Base-by-base conservation (phyloP, 2,329 filamentous ascomycete species). In the Chaetomium sp. region DNA sequence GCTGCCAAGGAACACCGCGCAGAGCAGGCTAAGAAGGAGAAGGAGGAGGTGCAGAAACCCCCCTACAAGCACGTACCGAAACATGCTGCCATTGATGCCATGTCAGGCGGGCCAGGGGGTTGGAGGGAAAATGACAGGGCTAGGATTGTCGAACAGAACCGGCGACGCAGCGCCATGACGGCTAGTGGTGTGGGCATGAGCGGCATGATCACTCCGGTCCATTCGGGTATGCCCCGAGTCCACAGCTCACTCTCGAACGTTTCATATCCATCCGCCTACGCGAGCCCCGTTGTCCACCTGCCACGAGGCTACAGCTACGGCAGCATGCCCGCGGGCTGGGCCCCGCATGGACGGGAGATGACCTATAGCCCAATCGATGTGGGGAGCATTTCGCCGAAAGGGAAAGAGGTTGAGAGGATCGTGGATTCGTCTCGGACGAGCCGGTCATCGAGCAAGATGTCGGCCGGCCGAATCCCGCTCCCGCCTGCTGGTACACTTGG, bases 21-120 rank as follows among this genome's bases (percentile, higher is more conserved):
- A 51, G 82, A 83, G 70, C 72, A 79, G 65, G 79, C 76, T 50
- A 81, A 82, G 69, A 80, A 82, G 69, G 75, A 80, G 47, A 80
- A 82, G 59, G 72, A 75, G 50, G 79, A 81, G 66, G 59, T 73
- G 23, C 72, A 75, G 45, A 78, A 79, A 60, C 67, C 76, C n/a
- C 79, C 82, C 13, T 88, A 89, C 74, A 82, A 78, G 60, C 86
- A 89, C 72, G 75, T 86, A 23, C 85, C 86, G n/a, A 87, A 79
- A 16, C 87, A 89, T 72, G 86, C 86, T 31, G 84, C 84, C 54
- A 73, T 79, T 13, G 86, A 89, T 74, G 85, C 86, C 51, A 75
- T 87, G 51, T 78, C 80, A 25, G 82, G 81, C 33, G 83, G 83
- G 3, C 85, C 85, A 10, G 77, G 81, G 1, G 80, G 78, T 68